Evolutionary conservation across 2,329 filamentous ascomycete genomes (phyloP).

Genomic region (Colletotrichum sp.): DNA sequence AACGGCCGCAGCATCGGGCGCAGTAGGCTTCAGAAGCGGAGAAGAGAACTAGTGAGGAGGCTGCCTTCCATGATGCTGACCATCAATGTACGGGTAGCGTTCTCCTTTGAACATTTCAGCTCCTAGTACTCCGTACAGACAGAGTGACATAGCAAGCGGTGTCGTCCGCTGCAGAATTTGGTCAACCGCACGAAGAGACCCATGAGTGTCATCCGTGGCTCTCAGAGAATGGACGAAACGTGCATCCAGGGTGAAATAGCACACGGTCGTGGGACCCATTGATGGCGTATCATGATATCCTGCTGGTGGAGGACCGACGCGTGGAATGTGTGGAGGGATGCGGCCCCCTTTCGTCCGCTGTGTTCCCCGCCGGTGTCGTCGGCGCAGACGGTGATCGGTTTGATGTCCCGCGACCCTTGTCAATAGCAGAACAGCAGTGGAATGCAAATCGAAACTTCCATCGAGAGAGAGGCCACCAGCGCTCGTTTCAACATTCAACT

Average conservation of each 20-base stretch:
- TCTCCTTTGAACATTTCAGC: background rate
- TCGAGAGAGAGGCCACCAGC: slow-evolving; percentile 1
- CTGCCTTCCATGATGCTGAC: background rate
- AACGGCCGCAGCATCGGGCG: background rate
- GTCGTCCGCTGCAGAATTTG: background rate
- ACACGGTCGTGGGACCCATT: background rate
- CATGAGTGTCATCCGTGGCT: background rate
- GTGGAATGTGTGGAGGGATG: background rate
- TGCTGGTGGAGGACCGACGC: background rate
- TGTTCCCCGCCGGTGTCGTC: background rate
- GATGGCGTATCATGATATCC: background rate
- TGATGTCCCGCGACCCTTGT: background rate
- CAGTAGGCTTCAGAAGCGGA: background rate
- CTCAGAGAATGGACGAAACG: background rate
- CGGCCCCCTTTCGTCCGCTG: background rate
- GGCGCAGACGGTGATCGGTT: slow-evolving; percentile 1
- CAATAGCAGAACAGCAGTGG: background rate
- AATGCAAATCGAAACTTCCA: slow-evolving; percentile 10
- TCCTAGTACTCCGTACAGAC: background rate
- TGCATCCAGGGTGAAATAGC: background rate
- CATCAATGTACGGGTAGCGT: background rate
- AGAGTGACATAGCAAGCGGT: background rate
- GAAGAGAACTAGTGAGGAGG: background rate
- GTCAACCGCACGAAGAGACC: background rate
- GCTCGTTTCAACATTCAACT: slow-evolving; percentile 9